Evolutionary conservation across 352 stramenopile species (phyloP).

Genomic region (Phytophthora quininea): DNA sequence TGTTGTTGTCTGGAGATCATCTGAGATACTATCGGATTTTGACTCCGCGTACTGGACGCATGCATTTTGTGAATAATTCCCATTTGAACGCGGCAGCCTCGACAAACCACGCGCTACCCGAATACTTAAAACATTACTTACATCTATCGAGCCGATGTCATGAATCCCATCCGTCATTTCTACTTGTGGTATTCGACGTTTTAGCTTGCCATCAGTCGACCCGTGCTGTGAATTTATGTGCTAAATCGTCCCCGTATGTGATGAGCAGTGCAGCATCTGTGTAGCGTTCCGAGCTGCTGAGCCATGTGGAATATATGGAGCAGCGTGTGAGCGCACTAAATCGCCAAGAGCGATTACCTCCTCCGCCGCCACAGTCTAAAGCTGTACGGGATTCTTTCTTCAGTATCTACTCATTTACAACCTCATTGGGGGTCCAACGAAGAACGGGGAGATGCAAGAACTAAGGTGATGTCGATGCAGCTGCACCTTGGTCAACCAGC

Average conservation of each 20-base stretch:
- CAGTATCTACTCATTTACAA: constrained; percentile 1
- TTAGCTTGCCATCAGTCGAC: constrained; percentile 3
- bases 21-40: constrained; percentile 1
- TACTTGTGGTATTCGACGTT: constrained; percentile 10
- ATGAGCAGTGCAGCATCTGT: constrained; percentile 5
- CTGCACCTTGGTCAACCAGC: constrained; percentile 1
- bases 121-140: constrained; percentile 9
- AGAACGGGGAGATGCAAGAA: constrained; percentile 3
- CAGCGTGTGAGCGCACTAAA: neutral
- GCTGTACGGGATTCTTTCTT: neutral
- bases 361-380: constrained; percentile 2
- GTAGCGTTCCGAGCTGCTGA: constrained; percentile 4
- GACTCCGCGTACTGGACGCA: neutral
- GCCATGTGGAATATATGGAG: constrained; percentile 8
- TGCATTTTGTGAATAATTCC: constrained; percentile 6
- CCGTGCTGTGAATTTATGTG: constrained; percentile 1
- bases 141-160: constrained; percentile 2
- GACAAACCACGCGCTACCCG: neutral
- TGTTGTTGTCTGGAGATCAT: neutral
- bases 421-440: constrained; percentile 11
- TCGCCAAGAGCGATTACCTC: neutral
- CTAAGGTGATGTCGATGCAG: constrained; percentile 6
- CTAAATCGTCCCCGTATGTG: constrained; percentile 1
- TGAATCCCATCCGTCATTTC: constrained; percentile 7
- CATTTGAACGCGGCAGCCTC: constrained; percentile 3